Evolutionary conservation across 2,329 filamentous ascomycete genomes (phyloP).

Genomic region (Atkinsonella texensis): DNA sequence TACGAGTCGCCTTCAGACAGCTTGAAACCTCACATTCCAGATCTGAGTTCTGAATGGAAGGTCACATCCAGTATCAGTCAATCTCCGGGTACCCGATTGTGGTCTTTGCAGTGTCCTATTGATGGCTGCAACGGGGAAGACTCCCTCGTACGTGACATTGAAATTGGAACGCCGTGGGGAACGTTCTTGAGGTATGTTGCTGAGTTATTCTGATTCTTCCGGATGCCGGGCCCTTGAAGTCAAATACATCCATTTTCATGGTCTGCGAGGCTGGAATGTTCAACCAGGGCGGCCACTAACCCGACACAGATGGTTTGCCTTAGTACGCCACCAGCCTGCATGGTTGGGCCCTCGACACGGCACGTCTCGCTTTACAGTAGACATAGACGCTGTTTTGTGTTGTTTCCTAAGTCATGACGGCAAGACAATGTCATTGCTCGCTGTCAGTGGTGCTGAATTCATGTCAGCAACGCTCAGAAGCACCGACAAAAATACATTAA

Average conservation of each 20-base stretch:
- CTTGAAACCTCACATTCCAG: constrained; percentile 43
- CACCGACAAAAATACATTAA: constrained; percentile 50
- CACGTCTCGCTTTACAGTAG: constrained; percentile 49
- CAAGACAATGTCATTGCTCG: constrained; percentile 64
- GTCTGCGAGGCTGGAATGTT: too few species aligned
- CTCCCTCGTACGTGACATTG: constrained; percentile 44
- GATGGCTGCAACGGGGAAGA: constrained; percentile 41
- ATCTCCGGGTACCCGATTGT: constrained; percentile 55
- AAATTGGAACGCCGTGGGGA: constrained; percentile 52
- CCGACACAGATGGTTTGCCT: constrained; percentile 58
- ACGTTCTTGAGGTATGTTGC: constrained; percentile 36
- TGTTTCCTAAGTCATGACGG: constrained; percentile 66
- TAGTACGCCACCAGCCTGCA: constrained; percentile 67
- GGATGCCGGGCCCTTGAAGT: too few species aligned
- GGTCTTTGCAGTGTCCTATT: constrained; percentile 50
- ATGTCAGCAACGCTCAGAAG: constrained; percentile 59
- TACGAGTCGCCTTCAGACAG: constrained; percentile 21
- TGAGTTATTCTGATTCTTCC: not conserved
- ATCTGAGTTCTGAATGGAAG: constrained; percentile 42
- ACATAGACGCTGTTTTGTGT: constrained; percentile 66
- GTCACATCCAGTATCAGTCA: constrained; percentile 48
- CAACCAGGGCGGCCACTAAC: constrained; percentile 1
- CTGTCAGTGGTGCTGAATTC: constrained; percentile 61
- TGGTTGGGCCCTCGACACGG: constrained; percentile 90
- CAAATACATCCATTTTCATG: too few species aligned